A percentile compares a stretch with the other conserved stretches of the same genome.
Conservation (phyloP, 495 filamentous ascomycete genomes). For the Penicillium arizonense region DNA sequence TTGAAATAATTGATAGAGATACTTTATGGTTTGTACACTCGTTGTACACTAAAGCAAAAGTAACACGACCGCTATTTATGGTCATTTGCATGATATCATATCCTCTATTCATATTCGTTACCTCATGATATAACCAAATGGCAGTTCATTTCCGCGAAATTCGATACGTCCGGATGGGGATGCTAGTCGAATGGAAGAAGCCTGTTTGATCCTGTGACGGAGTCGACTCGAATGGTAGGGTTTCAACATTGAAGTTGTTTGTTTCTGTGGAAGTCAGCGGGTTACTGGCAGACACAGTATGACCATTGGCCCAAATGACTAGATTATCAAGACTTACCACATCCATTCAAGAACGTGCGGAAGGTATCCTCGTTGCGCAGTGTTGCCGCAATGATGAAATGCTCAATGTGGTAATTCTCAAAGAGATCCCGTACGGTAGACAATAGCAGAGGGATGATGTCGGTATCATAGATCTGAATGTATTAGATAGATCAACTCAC, state of each 20-base stretch:
- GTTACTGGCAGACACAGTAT: neutral
- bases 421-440: slow-evolving; percentile 56
- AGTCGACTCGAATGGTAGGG: slow-evolving; percentile 43
- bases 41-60: neutral
- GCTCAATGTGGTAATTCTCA: slow-evolving; percentile 39
- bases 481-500: neutral
- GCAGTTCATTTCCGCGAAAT: slow-evolving; percentile 18
- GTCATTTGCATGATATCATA: slow-evolving; percentile 4
- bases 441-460: slow-evolving; percentile 55
- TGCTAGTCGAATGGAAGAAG: slow-evolving; percentile 54
- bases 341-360: slow-evolving; percentile 51
- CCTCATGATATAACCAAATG: slow-evolving; percentile 1
- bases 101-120: slow-evolving; percentile 8
- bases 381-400: slow-evolving; percentile 59
- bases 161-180: slow-evolving; percentile 49
- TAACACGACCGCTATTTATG: neutral
- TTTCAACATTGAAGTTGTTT: slow-evolving; percentile 38
- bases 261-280: slow-evolving; percentile 21
- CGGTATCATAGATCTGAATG: slow-evolving; percentile 62
- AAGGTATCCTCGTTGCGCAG: slow-evolving; percentile 65
- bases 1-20: neutral
- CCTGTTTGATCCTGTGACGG: slow-evolving; percentile 49
- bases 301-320: neutral
- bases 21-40: neutral
- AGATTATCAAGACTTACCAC: slow-evolving; percentile 45